These are phyloP conservation scores for Trifolium fragiferum DNA, from an alignment of 306 rosid genomes.

Conservation along the genomic window DNA sequence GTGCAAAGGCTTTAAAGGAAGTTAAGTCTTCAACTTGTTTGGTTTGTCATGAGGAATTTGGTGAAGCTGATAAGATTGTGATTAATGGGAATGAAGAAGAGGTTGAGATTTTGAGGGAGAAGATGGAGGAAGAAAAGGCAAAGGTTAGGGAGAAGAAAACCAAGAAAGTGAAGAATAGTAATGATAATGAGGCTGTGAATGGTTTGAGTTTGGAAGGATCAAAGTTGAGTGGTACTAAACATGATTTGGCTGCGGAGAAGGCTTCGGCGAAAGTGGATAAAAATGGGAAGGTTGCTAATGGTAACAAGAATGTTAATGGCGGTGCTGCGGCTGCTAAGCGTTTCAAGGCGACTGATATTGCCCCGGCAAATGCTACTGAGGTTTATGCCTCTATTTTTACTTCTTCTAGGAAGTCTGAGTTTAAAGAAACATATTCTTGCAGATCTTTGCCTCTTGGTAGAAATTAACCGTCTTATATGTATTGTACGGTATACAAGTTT, in stretches of 20 bases:
- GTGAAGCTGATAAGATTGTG: slow-evolving; percentile 67
- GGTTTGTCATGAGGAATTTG: slow-evolving; percentile 70
- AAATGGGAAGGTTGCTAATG: slow-evolving; percentile 56
- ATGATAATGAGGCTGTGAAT: slow-evolving; percentile 44
- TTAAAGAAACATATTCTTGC: slow-evolving; percentile 76
- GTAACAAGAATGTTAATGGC: slow-evolving; percentile 51
- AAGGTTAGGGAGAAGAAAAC: slow-evolving; percentile 66
- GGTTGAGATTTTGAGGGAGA: slow-evolving; percentile 72
- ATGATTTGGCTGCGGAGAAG: slow-evolving; percentile 62
- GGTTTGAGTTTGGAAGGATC: slow-evolving; percentile 48
- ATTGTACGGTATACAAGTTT: not conserved
- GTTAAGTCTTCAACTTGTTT: slow-evolving; percentile 73
- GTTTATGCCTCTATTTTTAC: slow-evolving; percentile 92
- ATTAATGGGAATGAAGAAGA: slow-evolving; percentile 92
- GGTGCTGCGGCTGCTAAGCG: slow-evolving; percentile 56
- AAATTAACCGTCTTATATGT: slow-evolving; percentile 57
- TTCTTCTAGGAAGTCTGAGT: slow-evolving; percentile 74
- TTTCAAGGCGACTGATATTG: slow-evolving; percentile 75
- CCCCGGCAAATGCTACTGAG: slow-evolving; percentile 76
- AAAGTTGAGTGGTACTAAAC: slow-evolving; percentile 76
- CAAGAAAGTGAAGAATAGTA: slow-evolving; percentile 57
- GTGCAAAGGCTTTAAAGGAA: slow-evolving; percentile 87
- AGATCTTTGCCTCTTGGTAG: slow-evolving; percentile 96
- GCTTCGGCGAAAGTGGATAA: slow-evolving; percentile 58
- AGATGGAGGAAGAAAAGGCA: slow-evolving; percentile 76